phyloP scores from a whole-genome alignment of 2,329 filamentous ascomycete species.

The Tolypocladium tundrense region DNA sequence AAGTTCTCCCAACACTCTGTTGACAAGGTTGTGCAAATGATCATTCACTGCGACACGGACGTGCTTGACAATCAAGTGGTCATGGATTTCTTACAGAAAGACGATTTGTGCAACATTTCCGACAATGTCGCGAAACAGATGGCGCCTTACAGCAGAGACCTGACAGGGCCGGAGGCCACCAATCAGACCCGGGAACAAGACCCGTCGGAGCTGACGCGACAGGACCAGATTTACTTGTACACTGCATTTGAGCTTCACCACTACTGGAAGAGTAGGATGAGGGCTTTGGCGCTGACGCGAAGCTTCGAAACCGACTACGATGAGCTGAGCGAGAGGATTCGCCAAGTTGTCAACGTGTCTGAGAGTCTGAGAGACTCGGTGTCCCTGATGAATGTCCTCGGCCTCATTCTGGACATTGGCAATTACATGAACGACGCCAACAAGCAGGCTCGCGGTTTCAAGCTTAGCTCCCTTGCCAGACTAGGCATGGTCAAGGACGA shows the following conservation, averaged over 20 bases:
- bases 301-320: constrained; percentile 86
- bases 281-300: constrained; percentile 74
- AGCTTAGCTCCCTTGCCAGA: constrained; percentile 84
- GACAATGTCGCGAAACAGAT: constrained; percentile 86
- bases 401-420: constrained; percentile 92
- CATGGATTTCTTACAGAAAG: constrained; percentile 92
- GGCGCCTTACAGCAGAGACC: constrained; percentile 93
- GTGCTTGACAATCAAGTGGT: constrained; percentile 83
- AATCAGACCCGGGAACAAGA: constrained; percentile 75
- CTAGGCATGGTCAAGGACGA: constrained; percentile 98
- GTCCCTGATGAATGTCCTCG: constrained; percentile 89
- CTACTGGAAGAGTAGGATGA: constrained; percentile 98
- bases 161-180: constrained; percentile 78
- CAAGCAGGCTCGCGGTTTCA: constrained; percentile 97
- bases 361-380: constrained; percentile 87
- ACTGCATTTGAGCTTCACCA: constrained; percentile 92
- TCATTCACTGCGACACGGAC: constrained; percentile 88
- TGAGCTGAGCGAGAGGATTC: constrained; percentile 75
- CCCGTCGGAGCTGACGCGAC: constrained; percentile 76
- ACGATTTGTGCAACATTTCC: constrained; percentile 84
- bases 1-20: constrained; percentile 82
- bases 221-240: constrained; percentile 90
- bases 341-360: constrained; percentile 75
- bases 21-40: constrained; percentile 81
- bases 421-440: constrained; percentile 99